phyloP scores from a whole-genome alignment of 495 filamentous ascomycete species.

The Aspergillus carlsbadensis region DNA sequence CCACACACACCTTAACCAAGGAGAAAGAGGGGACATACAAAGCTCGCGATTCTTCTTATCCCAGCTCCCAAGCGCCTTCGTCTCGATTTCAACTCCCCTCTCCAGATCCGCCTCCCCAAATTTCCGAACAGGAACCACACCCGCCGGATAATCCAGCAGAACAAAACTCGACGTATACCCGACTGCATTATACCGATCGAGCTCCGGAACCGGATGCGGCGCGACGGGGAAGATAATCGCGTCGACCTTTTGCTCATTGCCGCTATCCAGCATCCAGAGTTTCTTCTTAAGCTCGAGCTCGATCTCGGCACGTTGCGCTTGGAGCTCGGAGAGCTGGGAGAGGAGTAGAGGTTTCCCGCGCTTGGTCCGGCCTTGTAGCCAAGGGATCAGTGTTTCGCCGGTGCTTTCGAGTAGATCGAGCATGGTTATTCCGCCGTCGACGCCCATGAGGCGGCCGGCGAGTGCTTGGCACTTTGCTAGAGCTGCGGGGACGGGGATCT shows the following conservation, averaged over 20 bases:
- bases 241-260: conserved; percentile 40
- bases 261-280: conserved; percentile 46
- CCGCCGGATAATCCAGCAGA: conserved; percentile 62
- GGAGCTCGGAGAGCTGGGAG: conserved; percentile 46
- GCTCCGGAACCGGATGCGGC: conserved; percentile 61
- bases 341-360: conserved; percentile 42
- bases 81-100: conserved; percentile 42
- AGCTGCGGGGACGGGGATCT: conserved; percentile 47
- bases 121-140: conserved; percentile 51
- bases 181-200: conserved; percentile 61
- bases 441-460: conserved; percentile 55
- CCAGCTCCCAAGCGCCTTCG: conserved; percentile 50
- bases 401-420: conserved; percentile 54
- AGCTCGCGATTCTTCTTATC: conserved; percentile 60
- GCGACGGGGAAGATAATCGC: conserved; percentile 56
- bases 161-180: conserved; percentile 63
- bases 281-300: conserved; percentile 51
- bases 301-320: conserved; percentile 47
- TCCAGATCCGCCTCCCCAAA: conserved; percentile 51
- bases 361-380: conserved; percentile 50
- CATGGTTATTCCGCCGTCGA: conserved; percentile 53
- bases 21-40: conserved; percentile 48
- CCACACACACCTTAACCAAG: not conserved
- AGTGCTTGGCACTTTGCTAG: conserved; percentile 53
- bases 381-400: conserved; percentile 57